Evolutionary conservation across 257 asterid genomes (phyloP).

Genomic region (Apocynum venetum): DNA sequence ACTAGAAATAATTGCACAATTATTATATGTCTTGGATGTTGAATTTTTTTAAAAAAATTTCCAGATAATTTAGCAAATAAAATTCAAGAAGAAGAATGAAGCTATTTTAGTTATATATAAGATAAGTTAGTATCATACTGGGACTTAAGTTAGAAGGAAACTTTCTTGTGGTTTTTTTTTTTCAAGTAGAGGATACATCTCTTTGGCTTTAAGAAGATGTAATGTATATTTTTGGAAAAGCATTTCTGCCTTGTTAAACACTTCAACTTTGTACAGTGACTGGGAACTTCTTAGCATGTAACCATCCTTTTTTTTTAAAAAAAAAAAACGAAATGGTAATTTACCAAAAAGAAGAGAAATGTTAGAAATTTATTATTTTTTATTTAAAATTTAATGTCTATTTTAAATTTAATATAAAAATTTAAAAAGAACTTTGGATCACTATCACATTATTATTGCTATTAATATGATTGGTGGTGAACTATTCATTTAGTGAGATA

Average conservation of each 20-base stretch:
- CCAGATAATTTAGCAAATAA: not conserved
- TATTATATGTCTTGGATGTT: not conserved
- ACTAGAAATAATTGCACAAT: not conserved
- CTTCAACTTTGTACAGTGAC: conserved; percentile 11
- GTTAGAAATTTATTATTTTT: no score
- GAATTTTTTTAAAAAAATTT: not conserved
- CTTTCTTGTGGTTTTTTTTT: not conserved
- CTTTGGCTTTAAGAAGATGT: conserved; percentile 21
- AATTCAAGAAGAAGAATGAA: not conserved
- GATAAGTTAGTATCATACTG: not conserved
- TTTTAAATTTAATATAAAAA: no score
- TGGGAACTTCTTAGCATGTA: not conserved
- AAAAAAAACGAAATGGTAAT: not conserved
- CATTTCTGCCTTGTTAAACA: conserved; percentile 16
- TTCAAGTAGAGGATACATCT: not conserved
- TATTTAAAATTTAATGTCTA: no score
- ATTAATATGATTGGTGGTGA: no score
- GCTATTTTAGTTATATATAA: not conserved
- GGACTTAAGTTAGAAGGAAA: not conserved
- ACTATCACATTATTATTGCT: no score
- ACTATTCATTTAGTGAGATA: no score
- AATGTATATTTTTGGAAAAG: conserved; percentile 13
- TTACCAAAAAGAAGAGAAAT: no score
- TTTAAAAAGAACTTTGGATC: no score
- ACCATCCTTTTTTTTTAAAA: not conserved